Percentiles rank a stretch among this genome's conserved stretches.
phyloP scores from a whole-genome alignment of 208 protist genomes.

The Leishmania mexicana region DNA sequence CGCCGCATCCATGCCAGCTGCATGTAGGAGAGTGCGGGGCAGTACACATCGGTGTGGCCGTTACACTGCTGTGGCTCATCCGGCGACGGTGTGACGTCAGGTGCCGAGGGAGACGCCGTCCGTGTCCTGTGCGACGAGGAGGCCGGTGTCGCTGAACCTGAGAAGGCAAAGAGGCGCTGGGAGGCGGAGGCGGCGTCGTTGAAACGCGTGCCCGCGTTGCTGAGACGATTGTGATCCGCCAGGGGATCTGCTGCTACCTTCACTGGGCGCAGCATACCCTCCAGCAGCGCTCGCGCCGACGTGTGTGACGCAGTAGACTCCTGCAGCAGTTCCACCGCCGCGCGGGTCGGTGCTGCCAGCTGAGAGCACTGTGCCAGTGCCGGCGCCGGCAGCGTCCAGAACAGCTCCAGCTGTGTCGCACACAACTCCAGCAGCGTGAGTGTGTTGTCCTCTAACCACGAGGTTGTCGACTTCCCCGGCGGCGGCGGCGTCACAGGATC shows the following conservation, averaged over 20 bases:
- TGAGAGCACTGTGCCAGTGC: constrained; percentile 27
- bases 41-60: constrained; percentile 8
- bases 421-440: constrained; percentile 42
- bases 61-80: background rate
- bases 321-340: constrained; percentile 16
- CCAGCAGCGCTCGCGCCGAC: constrained; percentile 18
- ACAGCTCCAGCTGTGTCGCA: constrained; percentile 38
- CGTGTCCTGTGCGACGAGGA: background rate
- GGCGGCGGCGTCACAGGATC: background rate
- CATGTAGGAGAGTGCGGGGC: constrained; percentile 45
- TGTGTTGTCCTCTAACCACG: constrained; percentile 35
- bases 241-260: background rate
- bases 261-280: constrained; percentile 17
- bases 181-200: background rate
- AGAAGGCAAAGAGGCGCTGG: background rate
- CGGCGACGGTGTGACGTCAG: background rate
- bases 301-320: constrained; percentile 7
- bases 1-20: constrained; percentile 72
- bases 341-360: constrained; percentile 19
- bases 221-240: background rate
- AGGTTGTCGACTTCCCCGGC: background rate
- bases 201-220: background rate
- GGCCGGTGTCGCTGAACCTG: background rate
- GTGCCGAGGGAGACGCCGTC: background rate
- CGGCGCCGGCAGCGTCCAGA: constrained; percentile 36